Conservation (phyloP, 2,329 filamentous ascomycete genomes). For the Lasiodiplodia citricola region DNA sequence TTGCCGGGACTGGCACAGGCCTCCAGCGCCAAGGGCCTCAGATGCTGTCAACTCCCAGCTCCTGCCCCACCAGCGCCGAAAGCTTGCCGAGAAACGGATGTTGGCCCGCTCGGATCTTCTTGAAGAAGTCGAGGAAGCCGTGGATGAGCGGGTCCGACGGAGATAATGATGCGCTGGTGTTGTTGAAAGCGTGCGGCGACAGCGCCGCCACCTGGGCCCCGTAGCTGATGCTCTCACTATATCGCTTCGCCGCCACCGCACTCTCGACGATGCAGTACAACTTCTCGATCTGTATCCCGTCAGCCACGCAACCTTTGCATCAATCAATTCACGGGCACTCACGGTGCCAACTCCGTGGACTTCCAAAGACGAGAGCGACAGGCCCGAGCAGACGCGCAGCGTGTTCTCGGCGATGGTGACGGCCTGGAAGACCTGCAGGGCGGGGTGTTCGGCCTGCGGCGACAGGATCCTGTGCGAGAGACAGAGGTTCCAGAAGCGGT, state of each 20-base stretch:
- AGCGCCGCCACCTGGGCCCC: slow-evolving; percentile 6
- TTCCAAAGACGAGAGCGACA: slow-evolving; percentile 45
- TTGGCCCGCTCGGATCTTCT: slow-evolving; percentile 23
- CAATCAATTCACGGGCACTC: slow-evolving; percentile 50
- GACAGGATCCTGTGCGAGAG: slow-evolving; percentile 41
- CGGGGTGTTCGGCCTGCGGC: slow-evolving; percentile 39
- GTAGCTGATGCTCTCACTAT: slow-evolving; percentile 18
- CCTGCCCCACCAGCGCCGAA: slow-evolving; percentile 9
- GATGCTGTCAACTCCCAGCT: slow-evolving; percentile 14
- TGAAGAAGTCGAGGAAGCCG: slow-evolving; percentile 19
- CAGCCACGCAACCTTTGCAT: slow-evolving; percentile 9
- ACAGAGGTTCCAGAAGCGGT: slow-evolving; percentile 50
- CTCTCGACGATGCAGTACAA: slow-evolving; percentile 26
- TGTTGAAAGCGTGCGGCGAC: slow-evolving; percentile 14
- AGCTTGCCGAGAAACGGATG: slow-evolving; percentile 20
- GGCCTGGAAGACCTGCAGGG: slow-evolving; percentile 46
- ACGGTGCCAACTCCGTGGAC: slow-evolving; percentile 49
- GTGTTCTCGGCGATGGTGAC: slow-evolving; percentile 42
- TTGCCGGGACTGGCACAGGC: not conserved
- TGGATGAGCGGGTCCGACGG: slow-evolving; percentile 17
- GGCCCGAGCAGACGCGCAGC: slow-evolving; percentile 42
- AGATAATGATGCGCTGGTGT: not conserved
- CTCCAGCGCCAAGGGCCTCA: slow-evolving; percentile 5
- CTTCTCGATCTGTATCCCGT: slow-evolving; percentile 20
- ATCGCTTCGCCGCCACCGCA: slow-evolving; percentile 27